phyloP scores from a whole-genome alignment of 2,329 filamentous ascomycete species.

The Penicillium sp. region DNA sequence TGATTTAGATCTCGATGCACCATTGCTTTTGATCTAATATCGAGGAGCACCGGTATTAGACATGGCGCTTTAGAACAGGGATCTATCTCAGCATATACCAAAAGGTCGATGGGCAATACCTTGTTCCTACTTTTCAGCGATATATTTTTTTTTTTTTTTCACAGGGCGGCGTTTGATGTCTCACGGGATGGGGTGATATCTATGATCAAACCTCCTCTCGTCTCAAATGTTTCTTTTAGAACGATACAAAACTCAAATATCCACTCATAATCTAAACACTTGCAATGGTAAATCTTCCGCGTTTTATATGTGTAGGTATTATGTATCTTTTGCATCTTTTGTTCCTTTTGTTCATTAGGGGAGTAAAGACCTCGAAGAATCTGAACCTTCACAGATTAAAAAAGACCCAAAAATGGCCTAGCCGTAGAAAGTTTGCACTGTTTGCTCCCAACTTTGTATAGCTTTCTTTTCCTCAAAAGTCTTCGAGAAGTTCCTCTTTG shows the following conservation, averaged over 20 bases:
- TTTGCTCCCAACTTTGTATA: slow-evolving; percentile 9
- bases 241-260: slow-evolving; percentile 1
- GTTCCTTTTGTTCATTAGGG: too few relatives aligned
- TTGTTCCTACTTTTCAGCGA: slow-evolving; percentile 23
- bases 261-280: background rate
- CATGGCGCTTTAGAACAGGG: slow-evolving; percentile 12
- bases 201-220: slow-evolving; percentile 8
- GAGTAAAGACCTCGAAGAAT: background rate
- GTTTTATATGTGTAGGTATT: background rate
- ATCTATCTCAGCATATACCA: slow-evolving; percentile 20
- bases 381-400: background rate
- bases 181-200: slow-evolving; percentile 10
- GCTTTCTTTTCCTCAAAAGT: background rate
- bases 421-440: background rate
- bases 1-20: background rate
- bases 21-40: slow-evolving; percentile 12
- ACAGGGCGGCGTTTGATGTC: slow-evolving; percentile 20
- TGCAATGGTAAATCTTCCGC: background rate
- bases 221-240: background rate
- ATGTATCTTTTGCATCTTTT: background rate
- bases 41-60: slow-evolving; percentile 10
- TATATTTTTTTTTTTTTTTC: slow-evolving; percentile 12
- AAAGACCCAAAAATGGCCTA: background rate
- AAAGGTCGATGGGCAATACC: slow-evolving; percentile 10
- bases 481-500: background rate